A percentile compares a stretch with the other conserved stretches of the same genome.
Conservation (phyloP, 805 yeast genomes). For the Saccharomycopsis malanga region DNA sequence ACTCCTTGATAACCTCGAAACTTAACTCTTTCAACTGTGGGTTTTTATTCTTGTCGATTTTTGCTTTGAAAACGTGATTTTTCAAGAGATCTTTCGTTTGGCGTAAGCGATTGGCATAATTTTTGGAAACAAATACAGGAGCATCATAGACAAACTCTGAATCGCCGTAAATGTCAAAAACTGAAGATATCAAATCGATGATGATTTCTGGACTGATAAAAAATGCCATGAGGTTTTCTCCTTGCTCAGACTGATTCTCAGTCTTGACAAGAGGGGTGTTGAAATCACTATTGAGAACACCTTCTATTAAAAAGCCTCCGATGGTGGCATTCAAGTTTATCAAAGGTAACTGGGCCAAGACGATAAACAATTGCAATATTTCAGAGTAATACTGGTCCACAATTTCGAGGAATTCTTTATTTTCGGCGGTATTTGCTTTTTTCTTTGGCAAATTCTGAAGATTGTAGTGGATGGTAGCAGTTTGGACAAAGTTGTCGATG, state of each 20-base stretch:
- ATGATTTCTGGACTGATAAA: slow-evolving; percentile 4
- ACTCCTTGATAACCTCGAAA: slow-evolving; percentile 58
- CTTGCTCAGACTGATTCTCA: background rate
- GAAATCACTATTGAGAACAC: background rate
- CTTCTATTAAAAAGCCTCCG: background rate
- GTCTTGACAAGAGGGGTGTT: background rate
- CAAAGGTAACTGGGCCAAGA: slow-evolving; percentile 6
- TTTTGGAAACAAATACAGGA: slow-evolving; percentile 53
- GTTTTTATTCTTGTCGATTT: slow-evolving; percentile 58
- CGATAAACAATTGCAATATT: slow-evolving; percentile 4
- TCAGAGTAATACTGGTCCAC: slow-evolving; percentile 5
- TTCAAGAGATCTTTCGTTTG: slow-evolving; percentile 17
- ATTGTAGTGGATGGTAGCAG: background rate
- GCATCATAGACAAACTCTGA: slow-evolving; percentile 56
- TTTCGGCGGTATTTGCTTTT: slow-evolving; percentile 3
- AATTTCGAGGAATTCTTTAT: slow-evolving; percentile 6
- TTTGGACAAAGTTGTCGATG: background rate
- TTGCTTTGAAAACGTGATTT: slow-evolving; percentile 26
- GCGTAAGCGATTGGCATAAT: slow-evolving; percentile 38
- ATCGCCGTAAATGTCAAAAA: slow-evolving; percentile 81
- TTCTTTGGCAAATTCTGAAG: background rate
- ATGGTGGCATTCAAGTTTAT: background rate
- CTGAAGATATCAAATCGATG: slow-evolving; percentile 25
- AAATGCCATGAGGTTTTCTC: background rate
- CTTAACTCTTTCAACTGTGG: slow-evolving; percentile 52